A percentile compares a stretch with the other conserved stretches of the same genome.
These are phyloP conservation scores for Nematocida sp. DNA, from an alignment of 371 early-diverging fungal genomes.

Conservation along the genomic window DNA sequence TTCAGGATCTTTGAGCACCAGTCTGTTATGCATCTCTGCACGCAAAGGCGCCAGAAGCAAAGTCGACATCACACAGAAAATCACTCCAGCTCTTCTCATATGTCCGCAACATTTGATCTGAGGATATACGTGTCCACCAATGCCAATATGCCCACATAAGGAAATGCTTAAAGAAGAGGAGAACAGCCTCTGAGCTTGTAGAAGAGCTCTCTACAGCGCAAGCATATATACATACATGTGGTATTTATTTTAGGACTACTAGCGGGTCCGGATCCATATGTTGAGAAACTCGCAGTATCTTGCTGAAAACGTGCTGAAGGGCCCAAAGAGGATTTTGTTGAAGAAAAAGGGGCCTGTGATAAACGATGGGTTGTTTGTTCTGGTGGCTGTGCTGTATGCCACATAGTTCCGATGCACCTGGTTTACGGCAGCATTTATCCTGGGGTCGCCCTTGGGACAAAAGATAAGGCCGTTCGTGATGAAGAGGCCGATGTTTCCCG, in stretches of 20 bases:
- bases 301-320: not conserved
- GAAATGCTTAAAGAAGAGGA: too few relatives aligned
- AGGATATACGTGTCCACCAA: too few relatives aligned
- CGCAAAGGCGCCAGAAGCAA: too few relatives aligned
- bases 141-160: too few relatives aligned
- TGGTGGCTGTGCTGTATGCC: not conserved
- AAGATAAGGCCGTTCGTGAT: not conserved
- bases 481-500: not conserved
- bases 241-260: not conserved
- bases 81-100: too few relatives aligned
- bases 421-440: not conserved
- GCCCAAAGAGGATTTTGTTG: not conserved
- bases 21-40: not conserved
- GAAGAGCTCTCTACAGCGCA: too few relatives aligned
- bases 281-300: not conserved
- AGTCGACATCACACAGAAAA: too few relatives aligned
- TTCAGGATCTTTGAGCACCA: not conserved
- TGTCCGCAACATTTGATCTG: too few relatives aligned
- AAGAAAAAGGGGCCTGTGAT: not conserved
- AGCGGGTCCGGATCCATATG: not conserved
- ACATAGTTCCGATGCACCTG: not conserved
- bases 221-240: too few relatives aligned
- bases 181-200: too few relatives aligned
- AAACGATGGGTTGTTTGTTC: not conserved
- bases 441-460: not conserved